Percentiles rank a stretch among this genome's conserved stretches.
Conservation (phyloP, 1,284 basidiomycete genomes). For the Xerocomus nothofagi region DNA sequence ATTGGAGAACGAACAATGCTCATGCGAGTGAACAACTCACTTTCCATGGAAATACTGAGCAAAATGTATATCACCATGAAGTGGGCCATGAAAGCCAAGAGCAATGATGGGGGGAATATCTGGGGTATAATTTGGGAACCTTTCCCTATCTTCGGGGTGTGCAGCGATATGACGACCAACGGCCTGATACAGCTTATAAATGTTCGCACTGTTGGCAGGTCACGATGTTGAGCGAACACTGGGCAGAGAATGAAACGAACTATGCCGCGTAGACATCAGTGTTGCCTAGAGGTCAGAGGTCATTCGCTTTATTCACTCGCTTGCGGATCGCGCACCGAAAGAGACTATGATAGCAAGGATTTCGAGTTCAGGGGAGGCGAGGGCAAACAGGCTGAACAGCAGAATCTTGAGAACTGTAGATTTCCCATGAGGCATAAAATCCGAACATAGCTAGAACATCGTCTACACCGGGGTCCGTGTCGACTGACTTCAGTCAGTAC, state of each 20-base stretch:
- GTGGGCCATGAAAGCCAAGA: constrained; percentile 68
- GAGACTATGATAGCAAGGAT: constrained; percentile 76
- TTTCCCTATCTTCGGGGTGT: constrained; percentile 52
- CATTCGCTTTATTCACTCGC: background rate
- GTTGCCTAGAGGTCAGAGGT: constrained; percentile 51
- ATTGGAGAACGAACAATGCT: background rate
- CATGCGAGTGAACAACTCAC: constrained; percentile 38
- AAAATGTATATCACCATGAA: constrained; percentile 74
- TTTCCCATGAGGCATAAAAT: constrained; percentile 4
- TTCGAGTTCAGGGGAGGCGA: constrained; percentile 76
- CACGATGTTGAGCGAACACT: constrained; percentile 9
- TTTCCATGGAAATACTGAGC: constrained; percentile 88
- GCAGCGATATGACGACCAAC: constrained; percentile 64
- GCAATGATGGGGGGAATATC: constrained; percentile 60
- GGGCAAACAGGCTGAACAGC: constrained; percentile 55
- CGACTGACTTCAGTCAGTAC: constrained; percentile 59
- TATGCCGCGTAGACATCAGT: constrained; percentile 62
- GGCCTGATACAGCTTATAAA: constrained; percentile 77
- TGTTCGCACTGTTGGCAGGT: constrained; percentile 58
- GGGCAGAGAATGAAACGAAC: constrained; percentile 34
- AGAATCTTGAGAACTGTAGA: constrained; percentile 14
- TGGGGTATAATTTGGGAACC: constrained; percentile 62
- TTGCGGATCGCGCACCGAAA: constrained; percentile 56
- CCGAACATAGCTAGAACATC: constrained; percentile 74
- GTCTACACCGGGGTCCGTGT: constrained; percentile 90